These are phyloP conservation scores for Rhizopus sp. DNA, from an alignment of 371 early-diverging fungal species.

Conservation along the genomic window DNA sequence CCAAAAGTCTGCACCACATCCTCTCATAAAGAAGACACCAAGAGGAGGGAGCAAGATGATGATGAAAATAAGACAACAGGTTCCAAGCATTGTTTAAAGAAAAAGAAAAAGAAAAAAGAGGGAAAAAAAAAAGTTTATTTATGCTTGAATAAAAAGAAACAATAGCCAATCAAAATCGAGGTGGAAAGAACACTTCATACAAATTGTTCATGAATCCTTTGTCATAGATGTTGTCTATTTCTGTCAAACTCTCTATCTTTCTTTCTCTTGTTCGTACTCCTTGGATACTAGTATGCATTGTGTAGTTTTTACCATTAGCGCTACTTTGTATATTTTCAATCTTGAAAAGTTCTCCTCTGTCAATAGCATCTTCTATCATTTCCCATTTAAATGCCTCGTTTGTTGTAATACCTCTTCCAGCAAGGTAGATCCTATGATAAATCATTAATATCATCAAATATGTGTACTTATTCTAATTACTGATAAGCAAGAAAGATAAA, in stretches of 20 bases:
- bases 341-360: conserved; percentile 58
- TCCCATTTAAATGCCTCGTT: conserved; percentile 84
- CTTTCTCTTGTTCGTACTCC: conserved; percentile 10
- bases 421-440: conserved; percentile 53
- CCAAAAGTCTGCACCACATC: conserved; percentile 50
- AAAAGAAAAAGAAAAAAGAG: conserved; percentile 1
- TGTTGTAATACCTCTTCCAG: conserved; percentile 67
- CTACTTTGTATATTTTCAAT: conserved; percentile 8
- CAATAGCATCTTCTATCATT: conserved; percentile 65
- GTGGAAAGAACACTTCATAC: conserved; percentile 36
- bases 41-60: conserved; percentile 46
- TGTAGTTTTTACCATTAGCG: conserved; percentile 19
- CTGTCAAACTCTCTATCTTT: conserved; percentile 46
- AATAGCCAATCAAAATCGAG: conserved; percentile 12
- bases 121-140: conserved; percentile 4
- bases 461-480: conserved; percentile 24
- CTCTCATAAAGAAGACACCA: conserved; percentile 48
- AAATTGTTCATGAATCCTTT: conserved; percentile 59
- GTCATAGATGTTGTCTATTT: conserved; percentile 70
- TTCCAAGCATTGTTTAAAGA: conserved; percentile 34
- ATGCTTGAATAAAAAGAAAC: not conserved
- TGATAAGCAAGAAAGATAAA: conserved; percentile 66
- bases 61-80: conserved; percentile 51
- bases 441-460: not conserved
- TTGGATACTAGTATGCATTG: conserved; percentile 8